phyloP scores from a whole-genome alignment of 345 rosid species.

The Melaleuca quinquenervia region DNA sequence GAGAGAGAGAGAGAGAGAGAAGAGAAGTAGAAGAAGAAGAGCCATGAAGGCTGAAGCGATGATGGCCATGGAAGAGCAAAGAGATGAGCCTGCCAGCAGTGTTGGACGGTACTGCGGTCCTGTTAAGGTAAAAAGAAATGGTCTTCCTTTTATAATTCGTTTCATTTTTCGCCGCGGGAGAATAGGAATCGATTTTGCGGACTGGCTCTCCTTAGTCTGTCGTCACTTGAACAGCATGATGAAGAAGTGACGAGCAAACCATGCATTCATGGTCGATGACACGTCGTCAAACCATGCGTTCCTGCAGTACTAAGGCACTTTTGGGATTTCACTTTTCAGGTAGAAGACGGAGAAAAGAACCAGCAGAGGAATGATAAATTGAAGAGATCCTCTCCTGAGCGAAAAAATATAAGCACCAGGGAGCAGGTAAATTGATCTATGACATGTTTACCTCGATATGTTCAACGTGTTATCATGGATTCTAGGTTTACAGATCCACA shows the following conservation, averaged over 20 bases:
- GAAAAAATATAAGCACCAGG: not conserved
- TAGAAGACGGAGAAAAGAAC: conserved; percentile 9
- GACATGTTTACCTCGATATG: not conserved
- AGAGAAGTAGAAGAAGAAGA: conserved; percentile 3
- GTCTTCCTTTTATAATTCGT: not conserved
- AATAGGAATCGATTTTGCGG: not conserved
- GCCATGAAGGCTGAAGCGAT: conserved; percentile 11
- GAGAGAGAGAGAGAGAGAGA: not conserved
- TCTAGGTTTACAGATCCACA: not conserved
- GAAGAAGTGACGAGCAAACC: not conserved
- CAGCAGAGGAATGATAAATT: conserved; percentile 5
- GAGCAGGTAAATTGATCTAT: not conserved
- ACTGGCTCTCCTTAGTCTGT: not conserved
- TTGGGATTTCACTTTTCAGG: conserved; percentile 4
- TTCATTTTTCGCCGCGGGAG: not conserved
- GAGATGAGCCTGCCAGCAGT: not conserved
- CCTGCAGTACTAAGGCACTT: not conserved
- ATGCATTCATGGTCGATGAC: not conserved
- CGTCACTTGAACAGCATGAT: not conserved
- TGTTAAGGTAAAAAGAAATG: not conserved
- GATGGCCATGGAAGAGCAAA: conserved; percentile 9
- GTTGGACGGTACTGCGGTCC: not conserved
- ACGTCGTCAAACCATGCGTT: not conserved
- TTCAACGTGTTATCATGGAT: not conserved
- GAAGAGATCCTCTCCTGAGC: conserved; percentile 17